Evolutionary conservation across 2,329 filamentous ascomycete genomes (phyloP), one percentile per base, ranked within the genome.

Genomic region (Dactylellina leptospora): DNA sequence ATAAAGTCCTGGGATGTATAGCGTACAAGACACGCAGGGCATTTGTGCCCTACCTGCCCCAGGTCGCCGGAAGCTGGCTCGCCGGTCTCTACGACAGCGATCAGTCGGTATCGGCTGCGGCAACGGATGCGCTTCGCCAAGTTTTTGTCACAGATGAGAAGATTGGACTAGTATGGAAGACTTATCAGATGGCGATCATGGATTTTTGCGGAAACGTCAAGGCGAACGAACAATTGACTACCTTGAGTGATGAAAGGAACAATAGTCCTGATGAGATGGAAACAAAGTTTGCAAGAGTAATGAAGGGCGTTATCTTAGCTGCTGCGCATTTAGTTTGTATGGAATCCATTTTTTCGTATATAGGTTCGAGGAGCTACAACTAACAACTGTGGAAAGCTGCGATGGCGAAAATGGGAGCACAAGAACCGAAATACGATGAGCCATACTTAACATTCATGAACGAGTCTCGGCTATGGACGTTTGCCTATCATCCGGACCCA

Each of bases 31-130:
- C 83, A 58, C 90, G 92, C 51, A 96, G 95, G 82, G 87, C 92
- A 73, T 91, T 96, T 81, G 92, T 91, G 74, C 90, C 86, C 74
- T 85, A 89, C 76, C 84, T 99, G 73, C 87, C 91, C 10, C 87
- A 85, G 70, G 83, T 96, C 33, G 88, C 96, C 47, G 92, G 90
- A 8, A 85, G 91, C n/a, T 99, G 96, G 95, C 84, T 97, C 10
- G 90, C 91, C 5, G 95, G 93, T 0, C 85, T 90, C 1, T 96
- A 92, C 78, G 95, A 99, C 79, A 89, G 86, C 75, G 93, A 99
- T 78, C 87, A 88, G 61, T 84, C 84, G 16, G 92, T 92, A 11
- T 84, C 90, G 5, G 87, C 88, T 64, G 87, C 91, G n/a, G 92
- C 93, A 1, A 84, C 86, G 68, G 88, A 93, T 47, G 90, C 93